phyloP scores from a whole-genome alignment of 768 basidiomycete species.

The Kwoniella dejecticola region DNA sequence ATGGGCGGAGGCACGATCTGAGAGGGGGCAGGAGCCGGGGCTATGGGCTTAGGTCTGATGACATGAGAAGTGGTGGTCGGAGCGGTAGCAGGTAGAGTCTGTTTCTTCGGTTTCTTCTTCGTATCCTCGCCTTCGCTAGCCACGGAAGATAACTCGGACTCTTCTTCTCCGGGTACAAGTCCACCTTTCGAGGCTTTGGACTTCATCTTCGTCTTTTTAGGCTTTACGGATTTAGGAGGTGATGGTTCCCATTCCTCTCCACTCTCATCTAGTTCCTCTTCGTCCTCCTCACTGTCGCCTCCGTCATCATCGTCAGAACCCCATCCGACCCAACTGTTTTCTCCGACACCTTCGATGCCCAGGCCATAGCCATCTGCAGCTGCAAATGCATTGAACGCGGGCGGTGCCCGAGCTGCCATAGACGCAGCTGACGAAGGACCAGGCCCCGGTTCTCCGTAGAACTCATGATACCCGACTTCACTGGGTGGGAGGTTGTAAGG shows the following conservation, averaged over 20 bases:
- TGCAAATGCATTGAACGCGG: slow-evolving; percentile 46
- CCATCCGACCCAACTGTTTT: slow-evolving; percentile 22
- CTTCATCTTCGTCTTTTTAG: slow-evolving; percentile 6
- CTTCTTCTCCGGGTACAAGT: slow-evolving; percentile 1
- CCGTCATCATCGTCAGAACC: slow-evolving; percentile 28
- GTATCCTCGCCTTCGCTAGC: slow-evolving; percentile 24
- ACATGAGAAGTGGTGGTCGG: neutral
- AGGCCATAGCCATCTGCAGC: slow-evolving; percentile 41
- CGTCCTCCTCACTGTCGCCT: slow-evolving; percentile 32
- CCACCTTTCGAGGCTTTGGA: neutral
- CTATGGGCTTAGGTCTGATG: slow-evolving; percentile 11
- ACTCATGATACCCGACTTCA: slow-evolving; percentile 43
- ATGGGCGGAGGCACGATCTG: neutral
- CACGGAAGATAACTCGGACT: slow-evolving; percentile 20
- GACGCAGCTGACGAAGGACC: slow-evolving; percentile 35
- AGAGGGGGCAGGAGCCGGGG: slow-evolving; percentile 11
- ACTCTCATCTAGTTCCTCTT: slow-evolving; percentile 24
- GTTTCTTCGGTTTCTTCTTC: slow-evolving; percentile 21
- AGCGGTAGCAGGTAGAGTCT: neutral
- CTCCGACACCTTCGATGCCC: slow-evolving; percentile 30
- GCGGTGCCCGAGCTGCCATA: slow-evolving; percentile 37
- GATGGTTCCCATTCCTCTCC: slow-evolving; percentile 17
- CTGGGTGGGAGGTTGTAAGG: slow-evolving; percentile 42
- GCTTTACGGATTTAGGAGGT: neutral
- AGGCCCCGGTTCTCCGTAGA: slow-evolving; percentile 45